These are phyloP conservation scores for Somion occarium DNA, from an alignment of 1,284 basidiomycete genomes.

Conservation along the genomic window DNA sequence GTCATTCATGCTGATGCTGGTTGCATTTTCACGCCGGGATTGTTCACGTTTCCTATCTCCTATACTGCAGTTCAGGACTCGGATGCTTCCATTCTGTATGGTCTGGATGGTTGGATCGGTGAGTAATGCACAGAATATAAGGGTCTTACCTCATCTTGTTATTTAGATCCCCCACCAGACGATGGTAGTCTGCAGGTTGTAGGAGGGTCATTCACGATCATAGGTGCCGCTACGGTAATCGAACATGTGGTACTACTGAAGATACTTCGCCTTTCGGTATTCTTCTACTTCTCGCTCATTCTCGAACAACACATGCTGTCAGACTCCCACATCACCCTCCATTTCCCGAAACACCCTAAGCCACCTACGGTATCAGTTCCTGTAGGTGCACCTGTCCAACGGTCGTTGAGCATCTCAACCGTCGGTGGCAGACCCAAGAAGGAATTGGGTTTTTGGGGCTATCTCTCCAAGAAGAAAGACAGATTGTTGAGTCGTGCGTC, in stretches of 20 bases:
- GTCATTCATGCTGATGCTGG: slow-evolving; percentile 34
- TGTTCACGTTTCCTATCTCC: slow-evolving; percentile 37
- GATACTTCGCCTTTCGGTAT: slow-evolving; percentile 51
- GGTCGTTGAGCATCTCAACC: slow-evolving; percentile 17
- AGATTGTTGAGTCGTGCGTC: slow-evolving; percentile 28
- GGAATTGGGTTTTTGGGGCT: slow-evolving; percentile 34
- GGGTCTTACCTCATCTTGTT: not conserved
- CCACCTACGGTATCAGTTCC: slow-evolving; percentile 7
- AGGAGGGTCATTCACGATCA: slow-evolving; percentile 57
- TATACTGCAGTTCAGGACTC: slow-evolving; percentile 24
- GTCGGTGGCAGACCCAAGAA: slow-evolving; percentile 22
- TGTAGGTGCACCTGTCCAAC: slow-evolving; percentile 16
- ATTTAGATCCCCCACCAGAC: slow-evolving; percentile 6
- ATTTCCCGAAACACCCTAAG: slow-evolving; percentile 31
- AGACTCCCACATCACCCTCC: slow-evolving; percentile 44
- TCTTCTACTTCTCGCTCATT: slow-evolving; percentile 51
- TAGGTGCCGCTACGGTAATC: slow-evolving; percentile 35
- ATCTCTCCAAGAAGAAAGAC: slow-evolving; percentile 39
- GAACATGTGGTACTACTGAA: slow-evolving; percentile 42
- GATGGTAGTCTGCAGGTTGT: slow-evolving; percentile 35
- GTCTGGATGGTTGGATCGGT: slow-evolving; percentile 48
- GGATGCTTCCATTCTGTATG: slow-evolving; percentile 38
- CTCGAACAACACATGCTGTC: slow-evolving; percentile 59
- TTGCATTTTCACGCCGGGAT: slow-evolving; percentile 41
- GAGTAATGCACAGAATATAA: slow-evolving; percentile 16